These are phyloP conservation scores for Entelexis paramagnoliae DNA, from an alignment of 1,139 yeast genomes.

Conservation along the genomic window DNA sequence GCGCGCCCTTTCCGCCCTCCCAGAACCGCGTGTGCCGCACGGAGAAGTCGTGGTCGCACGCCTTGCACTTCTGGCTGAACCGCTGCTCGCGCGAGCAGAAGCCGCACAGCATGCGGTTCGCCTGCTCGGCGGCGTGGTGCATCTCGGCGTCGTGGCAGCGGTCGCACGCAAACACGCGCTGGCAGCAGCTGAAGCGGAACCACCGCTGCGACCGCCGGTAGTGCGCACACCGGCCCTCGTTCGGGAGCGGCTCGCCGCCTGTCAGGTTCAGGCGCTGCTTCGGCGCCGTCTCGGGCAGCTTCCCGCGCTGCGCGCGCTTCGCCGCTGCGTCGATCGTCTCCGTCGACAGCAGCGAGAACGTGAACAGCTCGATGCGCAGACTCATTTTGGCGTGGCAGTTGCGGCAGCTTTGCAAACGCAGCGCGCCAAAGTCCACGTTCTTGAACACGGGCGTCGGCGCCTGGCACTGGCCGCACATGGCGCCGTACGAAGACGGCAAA, in stretches of 20 bases:
- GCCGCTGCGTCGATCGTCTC: conserved; percentile 23
- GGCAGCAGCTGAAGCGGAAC: conserved; percentile 39
- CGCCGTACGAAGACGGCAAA: conserved; percentile 33
- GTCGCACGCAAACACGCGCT: conserved; percentile 37
- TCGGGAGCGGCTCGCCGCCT: conserved; percentile 36
- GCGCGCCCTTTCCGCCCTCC: conserved; percentile 40
- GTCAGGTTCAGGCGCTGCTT: conserved; percentile 30
- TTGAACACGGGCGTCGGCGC: conserved; percentile 27
- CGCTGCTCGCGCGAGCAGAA: conserved; percentile 38
- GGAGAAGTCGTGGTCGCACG: conserved; percentile 33
- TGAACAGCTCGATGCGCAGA: conserved; percentile 29
- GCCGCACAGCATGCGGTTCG: conserved; percentile 37
- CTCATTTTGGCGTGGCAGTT: conserved; percentile 33
- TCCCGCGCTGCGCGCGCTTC: conserved; percentile 18
- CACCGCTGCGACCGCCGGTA: conserved; percentile 36
- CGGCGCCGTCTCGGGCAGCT: conserved; percentile 14
- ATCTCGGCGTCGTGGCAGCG: conserved; percentile 35
- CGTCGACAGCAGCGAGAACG: conserved; percentile 30
- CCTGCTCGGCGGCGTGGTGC: conserved; percentile 34
- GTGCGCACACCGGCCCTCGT: conserved; percentile 35
- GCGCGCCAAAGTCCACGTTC: conserved; percentile 31
- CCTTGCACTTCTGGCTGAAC: conserved; percentile 31
- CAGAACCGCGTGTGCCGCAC: conserved; percentile 34
- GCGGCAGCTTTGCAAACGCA: conserved; percentile 30
- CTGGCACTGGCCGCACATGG: conserved; percentile 34